These are phyloP conservation scores for Fagopyrum esculentum DNA, from an alignment of 148 eudicot genomes.

Conservation along the genomic window DNA sequence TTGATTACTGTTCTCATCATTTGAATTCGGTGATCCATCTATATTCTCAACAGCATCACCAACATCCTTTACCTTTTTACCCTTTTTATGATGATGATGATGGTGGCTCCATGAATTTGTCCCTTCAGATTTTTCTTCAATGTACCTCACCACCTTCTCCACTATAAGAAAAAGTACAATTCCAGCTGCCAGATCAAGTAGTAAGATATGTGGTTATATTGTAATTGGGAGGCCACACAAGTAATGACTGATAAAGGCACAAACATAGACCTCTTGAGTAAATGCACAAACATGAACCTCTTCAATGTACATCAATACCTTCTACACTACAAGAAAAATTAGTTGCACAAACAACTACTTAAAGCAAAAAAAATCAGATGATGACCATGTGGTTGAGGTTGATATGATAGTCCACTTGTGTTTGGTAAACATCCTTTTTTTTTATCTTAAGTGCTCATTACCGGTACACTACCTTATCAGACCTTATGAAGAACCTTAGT, in stretches of 20 bases:
- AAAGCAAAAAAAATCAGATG: too few species aligned
- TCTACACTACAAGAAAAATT: too few species aligned
- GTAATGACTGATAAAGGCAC: background rate
- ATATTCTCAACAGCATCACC: conserved; percentile 24
- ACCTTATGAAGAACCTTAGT: too few species aligned
- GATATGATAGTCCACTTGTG: too few species aligned
- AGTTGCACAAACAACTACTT: too few species aligned
- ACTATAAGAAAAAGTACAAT: conserved; percentile 82
- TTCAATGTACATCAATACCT: too few species aligned
- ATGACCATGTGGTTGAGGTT: too few species aligned
- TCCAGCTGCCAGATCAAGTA: conserved; percentile 58
- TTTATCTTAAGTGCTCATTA: too few species aligned
- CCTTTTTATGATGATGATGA: conserved; percentile 55
- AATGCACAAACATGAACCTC: too few species aligned
- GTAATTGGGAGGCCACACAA: conserved; percentile 1
- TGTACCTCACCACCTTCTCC: conserved; percentile 82
- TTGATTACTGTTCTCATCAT: conserved; percentile 27
- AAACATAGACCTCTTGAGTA: background rate
- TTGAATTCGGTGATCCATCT: conserved; percentile 20
- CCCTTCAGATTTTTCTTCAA: conserved; percentile 69
- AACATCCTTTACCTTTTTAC: conserved; percentile 47
- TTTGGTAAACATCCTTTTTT: too few species aligned
- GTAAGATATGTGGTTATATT: conserved; percentile 11
- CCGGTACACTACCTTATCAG: too few species aligned
- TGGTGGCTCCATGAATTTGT: conserved; percentile 43